phyloP scores from a whole-genome alignment of 192 early-diverging fungal genomes.

The Chytriomyces confervae region DNA sequence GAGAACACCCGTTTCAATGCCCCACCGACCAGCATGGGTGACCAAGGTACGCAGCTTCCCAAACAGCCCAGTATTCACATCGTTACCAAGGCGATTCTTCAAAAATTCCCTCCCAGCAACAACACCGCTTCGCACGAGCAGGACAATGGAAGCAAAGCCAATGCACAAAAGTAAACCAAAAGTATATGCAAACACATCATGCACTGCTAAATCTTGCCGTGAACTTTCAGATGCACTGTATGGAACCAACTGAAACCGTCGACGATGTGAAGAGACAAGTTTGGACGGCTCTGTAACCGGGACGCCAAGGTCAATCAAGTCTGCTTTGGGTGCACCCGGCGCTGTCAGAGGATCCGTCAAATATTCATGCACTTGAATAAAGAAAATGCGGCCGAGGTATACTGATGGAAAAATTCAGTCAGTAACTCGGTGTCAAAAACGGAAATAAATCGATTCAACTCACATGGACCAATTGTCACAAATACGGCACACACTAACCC shows the following conservation, averaged over 20 bases:
- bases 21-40: background rate
- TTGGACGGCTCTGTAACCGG: too few relatives aligned
- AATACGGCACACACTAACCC: slow-evolving; percentile 14
- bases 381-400: slow-evolving; percentile 57
- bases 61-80: background rate
- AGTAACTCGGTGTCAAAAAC: slow-evolving; percentile 10
- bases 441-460: background rate
- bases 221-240: slow-evolving; percentile 5
- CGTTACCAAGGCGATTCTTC: background rate
- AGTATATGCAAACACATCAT: slow-evolving; percentile 79
- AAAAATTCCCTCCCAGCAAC: background rate
- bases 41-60: background rate
- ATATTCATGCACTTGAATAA: slow-evolving; percentile 37
- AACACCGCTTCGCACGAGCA: background rate
- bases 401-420: slow-evolving; percentile 48
- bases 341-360: slow-evolving; percentile 14
- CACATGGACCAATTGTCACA: slow-evolving; percentile 16
- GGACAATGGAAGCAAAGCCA: slow-evolving; percentile 4
- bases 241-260: too few relatives aligned
- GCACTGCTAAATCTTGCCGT: slow-evolving; percentile 61
- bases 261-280: too few relatives aligned
- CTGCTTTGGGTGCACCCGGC: background rate
- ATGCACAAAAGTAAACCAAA: slow-evolving; percentile 68
- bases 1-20: background rate
- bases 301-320: too few relatives aligned